Percentiles rank a stretch among this genome's conserved stretches.
Conservation (phyloP, 164 flowering plant species). For the Cinnamomum chago region DNA sequence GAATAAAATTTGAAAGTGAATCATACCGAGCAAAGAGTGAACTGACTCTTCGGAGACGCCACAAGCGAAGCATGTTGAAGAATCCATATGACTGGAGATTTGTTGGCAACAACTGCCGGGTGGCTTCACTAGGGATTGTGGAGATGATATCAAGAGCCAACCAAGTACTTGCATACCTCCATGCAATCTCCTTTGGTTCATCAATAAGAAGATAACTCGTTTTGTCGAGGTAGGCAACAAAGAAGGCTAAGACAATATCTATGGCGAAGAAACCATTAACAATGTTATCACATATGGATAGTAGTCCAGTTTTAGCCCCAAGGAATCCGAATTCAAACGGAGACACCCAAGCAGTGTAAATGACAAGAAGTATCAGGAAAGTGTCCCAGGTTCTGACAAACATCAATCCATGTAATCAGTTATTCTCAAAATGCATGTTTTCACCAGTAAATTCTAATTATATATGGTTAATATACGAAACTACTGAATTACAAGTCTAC, state of each 20-base stretch:
- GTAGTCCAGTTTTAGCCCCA: constrained; percentile 36
- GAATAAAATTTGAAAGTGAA: no score
- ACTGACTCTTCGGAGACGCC: constrained; percentile 96
- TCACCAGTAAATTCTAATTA: not conserved
- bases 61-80: constrained; percentile 91
- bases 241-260: constrained; percentile 79
- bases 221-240: constrained; percentile 79
- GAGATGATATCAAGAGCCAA: constrained; percentile 75
- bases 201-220: constrained; percentile 61
- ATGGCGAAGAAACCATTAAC: constrained; percentile 86
- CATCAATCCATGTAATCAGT: constrained; percentile 7
- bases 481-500: no score
- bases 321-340: constrained; percentile 90
- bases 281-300: constrained; percentile 61
- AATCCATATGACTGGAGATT: constrained; percentile 51
- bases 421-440: not conserved
- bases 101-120: constrained; percentile 46
- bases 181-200: constrained; percentile 59
- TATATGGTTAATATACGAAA: no score
- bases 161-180: constrained; percentile 68
- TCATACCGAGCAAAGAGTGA: constrained; percentile 69
- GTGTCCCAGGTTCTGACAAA: constrained; percentile 63
- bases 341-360: constrained; percentile 91
- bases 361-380: constrained; percentile 62
- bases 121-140: constrained; percentile 77